These are phyloP conservation scores for Cicer judaicum DNA, from an alignment of 306 rosid genomes.

Conservation along the genomic window DNA sequence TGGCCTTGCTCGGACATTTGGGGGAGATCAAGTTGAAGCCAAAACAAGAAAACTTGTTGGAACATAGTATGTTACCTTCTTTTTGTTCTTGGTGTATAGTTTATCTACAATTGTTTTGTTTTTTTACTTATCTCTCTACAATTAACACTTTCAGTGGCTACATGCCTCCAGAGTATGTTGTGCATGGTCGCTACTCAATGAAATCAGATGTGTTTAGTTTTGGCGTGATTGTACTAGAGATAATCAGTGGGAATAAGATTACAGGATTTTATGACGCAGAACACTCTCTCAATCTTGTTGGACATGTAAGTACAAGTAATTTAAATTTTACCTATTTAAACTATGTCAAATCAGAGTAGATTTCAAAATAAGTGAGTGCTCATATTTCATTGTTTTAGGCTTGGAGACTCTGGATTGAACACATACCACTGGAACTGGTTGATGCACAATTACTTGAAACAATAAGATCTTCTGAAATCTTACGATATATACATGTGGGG, in stretches of 20 bases:
- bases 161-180: constrained; percentile 49
- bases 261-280: constrained; percentile 27
- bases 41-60: constrained; percentile 38
- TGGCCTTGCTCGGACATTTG: constrained; percentile 28
- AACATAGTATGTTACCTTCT: constrained; percentile 40
- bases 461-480: constrained; percentile 9
- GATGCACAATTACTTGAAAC: constrained; percentile 25
- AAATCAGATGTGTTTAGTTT: constrained; percentile 48
- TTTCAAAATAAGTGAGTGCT: not conserved
- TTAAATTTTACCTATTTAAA: not conserved
- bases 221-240: constrained; percentile 45
- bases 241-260: constrained; percentile 40
- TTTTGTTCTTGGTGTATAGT: not conserved
- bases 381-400: constrained; percentile 23
- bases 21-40: constrained; percentile 41
- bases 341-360: not conserved
- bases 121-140: not conserved
- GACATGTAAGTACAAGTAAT: constrained; percentile 31
- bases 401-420: constrained; percentile 45
- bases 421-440: constrained; percentile 32
- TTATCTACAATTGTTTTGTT: not conserved
- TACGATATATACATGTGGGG: constrained; percentile 30
- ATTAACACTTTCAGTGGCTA: constrained; percentile 38
- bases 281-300: constrained; percentile 38
- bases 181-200: constrained; percentile 31